Conservation (phyloP, 495 filamentous ascomycete species). For the Tuber magnatum region DNA sequence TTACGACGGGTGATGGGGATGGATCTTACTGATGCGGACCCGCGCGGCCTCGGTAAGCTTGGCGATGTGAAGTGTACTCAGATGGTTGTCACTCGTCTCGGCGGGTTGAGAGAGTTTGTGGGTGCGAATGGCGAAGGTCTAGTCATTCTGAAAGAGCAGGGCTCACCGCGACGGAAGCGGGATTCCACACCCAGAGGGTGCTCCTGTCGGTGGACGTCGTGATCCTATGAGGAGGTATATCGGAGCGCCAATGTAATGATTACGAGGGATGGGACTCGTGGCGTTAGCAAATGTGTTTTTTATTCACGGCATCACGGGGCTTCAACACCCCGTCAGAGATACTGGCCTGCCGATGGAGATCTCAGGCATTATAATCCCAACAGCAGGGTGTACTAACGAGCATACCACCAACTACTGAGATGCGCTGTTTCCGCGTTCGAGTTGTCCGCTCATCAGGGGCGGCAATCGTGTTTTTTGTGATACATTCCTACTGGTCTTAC, state of each 20-base stretch:
- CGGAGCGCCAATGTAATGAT: not conserved
- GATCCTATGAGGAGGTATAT: not conserved
- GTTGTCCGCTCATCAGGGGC: not conserved
- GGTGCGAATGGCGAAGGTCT: constrained; percentile 18
- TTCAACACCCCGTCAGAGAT: constrained; percentile 2
- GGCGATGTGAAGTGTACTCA: constrained; percentile 26
- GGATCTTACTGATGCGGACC: constrained; percentile 35
- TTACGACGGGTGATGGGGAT: constrained; percentile 30
- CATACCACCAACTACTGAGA: not conserved
- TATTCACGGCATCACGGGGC: not conserved
- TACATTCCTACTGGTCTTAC: not conserved
- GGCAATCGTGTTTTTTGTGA: not conserved
- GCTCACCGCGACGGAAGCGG: not conserved
- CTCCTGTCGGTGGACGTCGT: constrained; percentile 26
- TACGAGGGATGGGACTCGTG: not conserved
- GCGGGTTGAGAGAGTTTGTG: constrained; percentile 13
- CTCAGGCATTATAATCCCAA: constrained; percentile 1
- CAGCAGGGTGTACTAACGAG: not conserved
- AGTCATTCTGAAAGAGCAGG: constrained; percentile 15
- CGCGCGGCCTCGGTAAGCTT: not conserved
- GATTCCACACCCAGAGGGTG: constrained; percentile 5
- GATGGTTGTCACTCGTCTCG: constrained; percentile 14
- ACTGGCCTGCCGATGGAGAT: not conserved
- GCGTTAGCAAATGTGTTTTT: not conserved
- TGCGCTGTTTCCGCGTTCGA: not conserved